Base-by-base conservation (phyloP, 2,329 filamentous ascomycete species). In the Hymenoscyphus fructigenus region DNA sequence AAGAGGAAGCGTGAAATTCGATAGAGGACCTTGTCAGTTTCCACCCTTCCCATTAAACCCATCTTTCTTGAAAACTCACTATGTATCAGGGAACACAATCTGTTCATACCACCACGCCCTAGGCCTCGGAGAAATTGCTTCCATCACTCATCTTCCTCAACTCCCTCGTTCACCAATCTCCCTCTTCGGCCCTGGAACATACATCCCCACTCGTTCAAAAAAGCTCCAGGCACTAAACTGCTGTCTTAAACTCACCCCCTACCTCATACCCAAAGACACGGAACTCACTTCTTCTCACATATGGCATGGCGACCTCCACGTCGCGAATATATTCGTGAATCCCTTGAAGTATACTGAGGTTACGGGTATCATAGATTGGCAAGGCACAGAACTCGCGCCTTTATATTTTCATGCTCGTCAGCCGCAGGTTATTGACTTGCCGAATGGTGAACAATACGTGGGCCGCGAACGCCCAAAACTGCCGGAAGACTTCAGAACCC, bases 311-410 rank as follows among this genome's bases (percentile, higher is more conserved):
- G 77, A 80, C 67, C 63, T 79, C 36, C 74, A 79, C 66, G 76
- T 75, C 69, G 71, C 75, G 41, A 79, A 79, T 66, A 77, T 80
- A n/a, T 79, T 79, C 61, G 74, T 80, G 20, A 77, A 75, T n/a
- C 71, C 75, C 55, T 71, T 75, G 3, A 71, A 79, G 55, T 75
- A 75, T 3, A 73, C 74, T 23, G 65, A 71, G 28, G 70, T 80
- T 1, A 73, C 75, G 1, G 75, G 71, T 2, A 74, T 80, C 15
- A 77, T 80, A n/a, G 78, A 80, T 63, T 80, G 76, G 78, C 77
- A 80, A 67, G 75, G 74, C 1, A 65, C 72, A 56, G 75, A 73
- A 59, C 71, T 79, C 56, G 74, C 78, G 59, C 77, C 77, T 58
- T 75, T 75, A 23, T 79, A 78, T 63, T 76, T 72, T 70, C 76